Evolutionary conservation across 2,329 filamentous ascomycete genomes (phyloP).

Genomic region (Sclerotinia trifoliorum): DNA sequence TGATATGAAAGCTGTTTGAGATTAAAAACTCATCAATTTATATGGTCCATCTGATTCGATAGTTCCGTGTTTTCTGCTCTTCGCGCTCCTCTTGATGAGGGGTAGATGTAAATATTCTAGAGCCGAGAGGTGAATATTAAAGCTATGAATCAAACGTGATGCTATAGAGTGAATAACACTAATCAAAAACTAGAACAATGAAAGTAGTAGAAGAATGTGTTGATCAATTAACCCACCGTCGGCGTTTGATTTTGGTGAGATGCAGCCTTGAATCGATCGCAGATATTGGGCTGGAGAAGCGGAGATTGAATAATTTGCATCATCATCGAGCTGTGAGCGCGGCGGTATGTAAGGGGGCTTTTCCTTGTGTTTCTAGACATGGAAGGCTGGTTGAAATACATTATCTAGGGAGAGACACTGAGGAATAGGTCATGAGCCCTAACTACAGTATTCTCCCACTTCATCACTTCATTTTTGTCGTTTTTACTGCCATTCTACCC

Average conservation of each 20-base stretch:
- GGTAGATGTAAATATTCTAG: not conserved
- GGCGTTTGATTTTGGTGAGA: not conserved
- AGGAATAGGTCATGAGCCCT: not conserved
- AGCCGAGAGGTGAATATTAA: not conserved
- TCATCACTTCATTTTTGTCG: not conserved
- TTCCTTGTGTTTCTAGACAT: rapidly evolving
- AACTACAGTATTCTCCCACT: too few relatives aligned
- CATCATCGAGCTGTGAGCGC: not conserved
- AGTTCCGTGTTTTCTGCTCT: not conserved
- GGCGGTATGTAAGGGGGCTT: not conserved
- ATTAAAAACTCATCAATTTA: rapidly evolving
- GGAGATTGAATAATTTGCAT: not conserved
- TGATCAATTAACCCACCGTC: not conserved
- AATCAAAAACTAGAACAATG: rapidly evolving
- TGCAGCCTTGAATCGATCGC: not conserved
- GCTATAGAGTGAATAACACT: too few relatives aligned
- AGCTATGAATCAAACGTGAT: too few relatives aligned
- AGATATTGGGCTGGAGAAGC: not conserved
- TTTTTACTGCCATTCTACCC: not conserved
- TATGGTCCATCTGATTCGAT: not conserved
- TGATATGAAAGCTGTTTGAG: not conserved
- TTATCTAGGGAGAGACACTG: not conserved
- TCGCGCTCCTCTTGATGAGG: rapidly evolving
- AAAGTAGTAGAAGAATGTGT: rapidly evolving
- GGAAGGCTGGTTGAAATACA: too few relatives aligned